Conservation (phyloP, 2,329 filamentous ascomycete species). For the Torrubiella hemipterigena region DNA sequence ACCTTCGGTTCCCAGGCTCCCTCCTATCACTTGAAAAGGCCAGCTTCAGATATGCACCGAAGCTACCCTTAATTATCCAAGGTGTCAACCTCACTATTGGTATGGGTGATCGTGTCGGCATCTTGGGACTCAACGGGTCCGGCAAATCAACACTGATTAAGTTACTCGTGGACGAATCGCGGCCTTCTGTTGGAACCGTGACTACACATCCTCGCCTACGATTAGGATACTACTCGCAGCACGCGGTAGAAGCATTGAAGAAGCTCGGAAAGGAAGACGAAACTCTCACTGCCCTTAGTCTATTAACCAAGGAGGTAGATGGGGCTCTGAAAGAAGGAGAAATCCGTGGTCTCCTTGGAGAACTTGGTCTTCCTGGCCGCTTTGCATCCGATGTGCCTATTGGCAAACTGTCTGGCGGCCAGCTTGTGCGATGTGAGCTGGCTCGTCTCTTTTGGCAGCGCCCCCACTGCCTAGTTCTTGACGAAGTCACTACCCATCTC, state of each 20-base stretch:
- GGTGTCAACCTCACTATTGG: slow-evolving; percentile 58
- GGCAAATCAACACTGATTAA: slow-evolving; percentile 73
- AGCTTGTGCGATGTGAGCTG: slow-evolving; percentile 55
- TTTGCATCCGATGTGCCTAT: slow-evolving; percentile 64
- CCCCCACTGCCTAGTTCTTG: slow-evolving; percentile 63
- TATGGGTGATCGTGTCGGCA: slow-evolving; percentile 60
- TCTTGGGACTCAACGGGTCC: slow-evolving; percentile 68
- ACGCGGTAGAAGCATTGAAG: slow-evolving; percentile 61
- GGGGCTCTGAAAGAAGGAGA: slow-evolving; percentile 52
- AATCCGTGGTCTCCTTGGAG: slow-evolving; percentile 51
- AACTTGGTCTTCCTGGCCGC: slow-evolving; percentile 58
- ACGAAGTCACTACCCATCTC: slow-evolving; percentile 76
- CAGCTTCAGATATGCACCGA: slow-evolving; percentile 48
- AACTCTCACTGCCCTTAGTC: slow-evolving; percentile 49
- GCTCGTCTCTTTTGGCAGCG: slow-evolving; percentile 55
- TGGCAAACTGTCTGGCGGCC: slow-evolving; percentile 64
- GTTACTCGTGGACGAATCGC: slow-evolving; percentile 49
- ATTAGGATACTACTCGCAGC: slow-evolving; percentile 69
- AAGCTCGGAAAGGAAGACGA: slow-evolving; percentile 34
- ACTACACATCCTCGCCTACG: slow-evolving; percentile 56
- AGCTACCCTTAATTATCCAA: slow-evolving; percentile 34
- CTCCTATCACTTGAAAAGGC: slow-evolving; percentile 61
- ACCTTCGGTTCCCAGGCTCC: slow-evolving; percentile 63
- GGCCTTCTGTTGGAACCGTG: slow-evolving; percentile 49
- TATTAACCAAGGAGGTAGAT: slow-evolving; percentile 45